phyloP scores from a whole-genome alignment of 768 basidiomycete species.

The Cyclocybe cylindracea region DNA sequence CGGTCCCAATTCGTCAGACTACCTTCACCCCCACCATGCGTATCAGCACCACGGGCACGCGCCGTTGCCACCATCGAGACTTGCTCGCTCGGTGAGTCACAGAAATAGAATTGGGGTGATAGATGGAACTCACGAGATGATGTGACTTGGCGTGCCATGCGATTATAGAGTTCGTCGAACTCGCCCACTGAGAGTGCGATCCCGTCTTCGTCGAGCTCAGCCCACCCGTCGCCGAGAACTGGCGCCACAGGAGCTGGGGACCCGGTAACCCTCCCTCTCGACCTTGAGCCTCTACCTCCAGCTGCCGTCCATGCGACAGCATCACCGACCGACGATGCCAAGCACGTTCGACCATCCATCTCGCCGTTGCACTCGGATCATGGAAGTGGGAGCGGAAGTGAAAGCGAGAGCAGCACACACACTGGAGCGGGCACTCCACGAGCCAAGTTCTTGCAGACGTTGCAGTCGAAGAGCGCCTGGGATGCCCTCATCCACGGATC shows the following conservation, averaged over 20 bases:
- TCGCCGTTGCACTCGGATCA: constrained; percentile 10
- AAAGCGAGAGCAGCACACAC: constrained; percentile 3
- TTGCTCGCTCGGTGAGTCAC: constrained; percentile 35
- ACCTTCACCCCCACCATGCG: constrained; percentile 28
- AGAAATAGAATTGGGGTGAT: not conserved
- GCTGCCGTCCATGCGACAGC: constrained; percentile 8
- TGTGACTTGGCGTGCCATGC: not conserved
- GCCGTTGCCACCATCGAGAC: constrained; percentile 35
- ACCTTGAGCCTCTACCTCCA: constrained; percentile 24
- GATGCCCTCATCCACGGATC: constrained; percentile 69
- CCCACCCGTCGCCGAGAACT: constrained; percentile 19
- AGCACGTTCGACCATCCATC: constrained; percentile 10
- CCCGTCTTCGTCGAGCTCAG: constrained; percentile 7
- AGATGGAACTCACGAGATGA: not conserved
- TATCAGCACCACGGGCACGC: constrained; percentile 17
- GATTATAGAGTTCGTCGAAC: constrained; percentile 13
- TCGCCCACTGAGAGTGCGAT: constrained; percentile 14
- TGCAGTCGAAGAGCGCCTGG: constrained; percentile 65
- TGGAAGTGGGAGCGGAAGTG: not conserved
- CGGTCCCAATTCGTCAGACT: constrained; percentile 25
- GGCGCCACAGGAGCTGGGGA: not conserved
- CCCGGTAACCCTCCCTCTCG: constrained; percentile 14
- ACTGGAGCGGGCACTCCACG: constrained; percentile 30
- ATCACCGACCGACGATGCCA: not conserved
- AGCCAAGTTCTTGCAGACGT: constrained; percentile 54